Percentiles rank a stretch among this genome's conserved stretches.
phyloP scores from a whole-genome alignment of 2,329 filamentous ascomycete species.

The Teratosphaeria viscida region DNA sequence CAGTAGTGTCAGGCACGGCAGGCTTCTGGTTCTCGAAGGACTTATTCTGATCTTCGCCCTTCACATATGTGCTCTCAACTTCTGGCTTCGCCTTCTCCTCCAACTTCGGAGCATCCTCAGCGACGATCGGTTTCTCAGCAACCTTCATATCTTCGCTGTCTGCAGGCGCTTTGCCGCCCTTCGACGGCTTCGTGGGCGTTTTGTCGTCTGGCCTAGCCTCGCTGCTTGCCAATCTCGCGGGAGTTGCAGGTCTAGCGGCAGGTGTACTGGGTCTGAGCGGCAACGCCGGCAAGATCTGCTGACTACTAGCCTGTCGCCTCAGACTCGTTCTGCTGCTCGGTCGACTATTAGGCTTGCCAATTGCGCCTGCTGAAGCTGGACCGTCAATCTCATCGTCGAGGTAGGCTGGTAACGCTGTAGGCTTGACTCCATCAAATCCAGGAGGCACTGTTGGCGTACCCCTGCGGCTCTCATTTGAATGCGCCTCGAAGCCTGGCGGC shows the following conservation, averaged over 20 bases:
- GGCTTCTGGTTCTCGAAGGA: neutral
- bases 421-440: conserved; percentile 26
- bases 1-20: neutral
- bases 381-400: conserved; percentile 6
- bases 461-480: conserved; percentile 27
- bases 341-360: conserved; percentile 16
- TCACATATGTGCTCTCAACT: neutral
- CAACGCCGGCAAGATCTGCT: conserved; percentile 28
- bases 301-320: conserved; percentile 13
- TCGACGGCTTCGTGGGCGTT: conserved; percentile 12
- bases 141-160: neutral
- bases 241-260: conserved; percentile 17
- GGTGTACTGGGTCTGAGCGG: conserved; percentile 30
- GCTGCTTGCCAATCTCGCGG: conserved; percentile 3
- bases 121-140: neutral
- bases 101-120: conserved; percentile 1
- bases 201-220: neutral
- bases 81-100: neutral
- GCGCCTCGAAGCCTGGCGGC: conserved; percentile 26
- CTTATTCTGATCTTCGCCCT: neutral
- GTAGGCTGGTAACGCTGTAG: conserved; percentile 6
- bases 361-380: neutral
- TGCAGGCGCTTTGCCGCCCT: conserved; percentile 9
- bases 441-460: conserved; percentile 37
- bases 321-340: conserved; percentile 28